Evolutionary conservation across 2,329 filamentous ascomycete genomes (phyloP).

Genomic region (Xenosphaeropsis pyriputrescens): DNA sequence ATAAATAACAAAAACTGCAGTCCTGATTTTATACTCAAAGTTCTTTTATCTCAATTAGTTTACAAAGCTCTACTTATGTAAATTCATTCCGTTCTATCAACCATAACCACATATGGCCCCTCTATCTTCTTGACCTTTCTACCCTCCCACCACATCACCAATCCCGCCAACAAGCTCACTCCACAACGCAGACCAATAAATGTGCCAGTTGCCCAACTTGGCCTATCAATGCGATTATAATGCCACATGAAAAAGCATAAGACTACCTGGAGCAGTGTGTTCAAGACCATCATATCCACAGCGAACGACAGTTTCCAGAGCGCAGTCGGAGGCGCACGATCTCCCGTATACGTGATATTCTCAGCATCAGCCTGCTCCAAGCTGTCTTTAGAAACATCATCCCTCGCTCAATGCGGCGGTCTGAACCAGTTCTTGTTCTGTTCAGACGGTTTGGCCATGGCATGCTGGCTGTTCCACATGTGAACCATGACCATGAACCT

Average conservation of each 20-base stretch:
- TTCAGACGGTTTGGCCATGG: conserved; percentile 51
- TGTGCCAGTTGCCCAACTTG: not conserved
- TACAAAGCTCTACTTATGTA: no score
- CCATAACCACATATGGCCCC: not conserved
- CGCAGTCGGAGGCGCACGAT: conserved; percentile 47
- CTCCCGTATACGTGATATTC: conserved; percentile 50
- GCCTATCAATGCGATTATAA: conserved; percentile 33
- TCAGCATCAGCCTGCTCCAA: conserved; percentile 28
- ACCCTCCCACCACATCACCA: not conserved
- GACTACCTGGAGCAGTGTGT: conserved; percentile 60
- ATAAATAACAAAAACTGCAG: no score
- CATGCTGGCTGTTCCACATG: conserved; percentile 28
- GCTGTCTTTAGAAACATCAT: conserved; percentile 32
- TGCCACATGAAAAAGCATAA: conserved; percentile 76
- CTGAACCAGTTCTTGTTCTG: conserved; percentile 64
- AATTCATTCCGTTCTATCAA: no score
- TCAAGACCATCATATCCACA: conserved; percentile 61
- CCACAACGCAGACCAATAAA: not conserved
- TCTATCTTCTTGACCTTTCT: not conserved
- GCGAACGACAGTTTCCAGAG: conserved; percentile 65
- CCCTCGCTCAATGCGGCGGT: conserved; percentile 36
- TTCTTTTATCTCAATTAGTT: no score
- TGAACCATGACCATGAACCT: conserved; percentile 56
- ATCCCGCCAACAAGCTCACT: not conserved
- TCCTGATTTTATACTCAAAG: no score